Evolutionary conservation across 2,329 filamentous ascomycete genomes (phyloP), one percentile per base, ranked within the genome.

Genomic region (Lanzia echinophila): DNA sequence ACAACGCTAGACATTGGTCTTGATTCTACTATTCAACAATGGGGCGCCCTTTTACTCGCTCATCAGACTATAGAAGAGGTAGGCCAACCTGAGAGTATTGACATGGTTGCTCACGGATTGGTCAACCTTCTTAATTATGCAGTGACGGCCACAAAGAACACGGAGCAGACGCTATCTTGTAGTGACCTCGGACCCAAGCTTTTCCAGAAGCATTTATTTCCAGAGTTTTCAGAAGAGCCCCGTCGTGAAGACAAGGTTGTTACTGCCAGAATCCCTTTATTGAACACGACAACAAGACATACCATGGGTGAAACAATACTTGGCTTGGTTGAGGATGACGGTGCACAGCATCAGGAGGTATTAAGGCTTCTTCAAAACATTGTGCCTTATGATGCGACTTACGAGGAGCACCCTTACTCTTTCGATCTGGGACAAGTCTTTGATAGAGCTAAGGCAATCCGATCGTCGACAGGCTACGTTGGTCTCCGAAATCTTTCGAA

Each of bases 401-500:
- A 71, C 34, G 72, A 75, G 20, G 22, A 28, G 24, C 24, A 52
- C 11, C 53, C 78, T 6, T 86, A 86, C 61, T 73, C 75, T 13
- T 85, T 84, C 58, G 80, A 88, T 0, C 72, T 86, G 3, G 72
- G 72, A 4, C 79, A 75, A 64, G 70, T 74, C 45, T 86, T 88
- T 57, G 87, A 92, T 48, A 77, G 84, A 33, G 71, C 70, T 38
- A 84, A 81, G 63, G 79, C 82, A 15, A 79, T 95, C n/a, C 83
- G 90, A 58, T 83, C 88, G 2, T 72, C 81, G 1, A 87, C 87
- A 58, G 90, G 90, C 19, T 95, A 95, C 67, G 83, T 87, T n/a
- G 94, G 94, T 1, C 71, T 99, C n/a, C 80, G 80, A 54, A 99
- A 99, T 64, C 78, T 96, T 15, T 94, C 90, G 10, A 96, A 96